Conservation (phyloP, 73 alveolate genomes). For the Symbiodinium natans region DNA sequence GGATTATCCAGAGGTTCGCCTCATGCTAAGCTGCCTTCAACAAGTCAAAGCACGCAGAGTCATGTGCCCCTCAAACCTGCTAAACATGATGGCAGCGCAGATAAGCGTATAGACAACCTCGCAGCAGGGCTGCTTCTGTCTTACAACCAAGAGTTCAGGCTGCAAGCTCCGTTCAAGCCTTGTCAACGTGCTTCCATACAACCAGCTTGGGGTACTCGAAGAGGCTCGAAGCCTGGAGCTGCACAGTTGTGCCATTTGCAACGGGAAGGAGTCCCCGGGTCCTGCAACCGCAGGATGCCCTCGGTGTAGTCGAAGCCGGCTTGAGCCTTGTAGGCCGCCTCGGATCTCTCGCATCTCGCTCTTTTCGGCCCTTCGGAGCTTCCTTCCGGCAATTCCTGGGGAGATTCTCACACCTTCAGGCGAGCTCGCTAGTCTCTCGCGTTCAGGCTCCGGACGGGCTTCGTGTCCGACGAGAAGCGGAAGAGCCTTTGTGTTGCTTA, state of each 20-base stretch:
- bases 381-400: no score
- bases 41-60: no score
- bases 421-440: no score
- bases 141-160: no score
- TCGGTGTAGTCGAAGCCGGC: conserved; percentile 87
- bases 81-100: no score
- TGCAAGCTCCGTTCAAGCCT: neutral
- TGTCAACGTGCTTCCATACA: conserved; percentile 92
- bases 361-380: neutral
- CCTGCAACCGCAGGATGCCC: conserved; percentile 90
- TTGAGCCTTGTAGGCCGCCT: conserved; percentile 64
- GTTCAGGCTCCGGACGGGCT: conserved; percentile 17
- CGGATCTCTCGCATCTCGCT: no score
- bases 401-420: no score
- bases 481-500: conserved; percentile 70
- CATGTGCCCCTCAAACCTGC: no score
- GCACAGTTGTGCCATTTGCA: neutral
- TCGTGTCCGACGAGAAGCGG: conserved; percentile 81
- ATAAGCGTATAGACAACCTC: conserved; percentile 76
- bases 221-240: conserved; percentile 52
- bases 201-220: conserved; percentile 87
- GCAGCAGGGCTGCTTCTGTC: neutral
- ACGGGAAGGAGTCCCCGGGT: no score
- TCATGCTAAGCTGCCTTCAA: no score
- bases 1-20: conserved; percentile 93